These are phyloP conservation scores for Sodiomyces alkalinus DNA, from an alignment of 2,329 filamentous ascomycete genomes.

Conservation along the genomic window DNA sequence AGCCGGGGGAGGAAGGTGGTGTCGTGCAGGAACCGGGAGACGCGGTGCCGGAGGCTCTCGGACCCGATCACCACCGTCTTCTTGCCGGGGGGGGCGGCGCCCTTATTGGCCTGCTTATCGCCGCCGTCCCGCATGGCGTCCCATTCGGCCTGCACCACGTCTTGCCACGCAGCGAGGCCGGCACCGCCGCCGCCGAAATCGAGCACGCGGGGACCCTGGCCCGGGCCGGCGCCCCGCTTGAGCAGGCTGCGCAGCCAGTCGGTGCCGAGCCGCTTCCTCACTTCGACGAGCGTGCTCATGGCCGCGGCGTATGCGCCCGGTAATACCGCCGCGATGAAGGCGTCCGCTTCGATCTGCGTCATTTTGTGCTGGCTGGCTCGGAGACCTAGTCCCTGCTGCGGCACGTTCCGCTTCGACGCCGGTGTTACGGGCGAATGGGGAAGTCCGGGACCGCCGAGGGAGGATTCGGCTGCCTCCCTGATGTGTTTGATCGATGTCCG, in stretches of 20 bases:
- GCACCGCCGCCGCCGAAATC: slow-evolving; percentile 64
- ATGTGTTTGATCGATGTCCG: slow-evolving; percentile 62
- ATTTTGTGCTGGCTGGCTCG: slow-evolving; percentile 50
- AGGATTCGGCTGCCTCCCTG: slow-evolving; percentile 50
- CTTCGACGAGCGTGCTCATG: slow-evolving; percentile 54
- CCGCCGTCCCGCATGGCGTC: slow-evolving; percentile 45
- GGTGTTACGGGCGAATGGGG: slow-evolving; percentile 66
- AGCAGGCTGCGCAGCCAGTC: slow-evolving; percentile 55
- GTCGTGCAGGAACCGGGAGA: slow-evolving; percentile 65
- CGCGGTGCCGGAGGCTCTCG: slow-evolving; percentile 56
- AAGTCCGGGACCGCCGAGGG: slow-evolving; percentile 63
- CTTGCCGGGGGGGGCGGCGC: slow-evolving; percentile 44
- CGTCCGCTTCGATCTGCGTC: slow-evolving; percentile 61
- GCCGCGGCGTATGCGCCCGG: slow-evolving; percentile 57
- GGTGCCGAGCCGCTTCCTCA: slow-evolving; percentile 55
- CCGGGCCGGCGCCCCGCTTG: slow-evolving; percentile 30
- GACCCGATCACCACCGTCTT: slow-evolving; percentile 71
- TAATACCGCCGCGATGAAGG: slow-evolving; percentile 52
- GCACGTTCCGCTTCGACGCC: slow-evolving; percentile 33
- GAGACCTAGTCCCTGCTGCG: slow-evolving; percentile 50
- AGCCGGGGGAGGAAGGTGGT: slow-evolving; percentile 85
- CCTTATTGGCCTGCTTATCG: slow-evolving; percentile 20
- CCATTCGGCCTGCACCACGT: slow-evolving; percentile 72
- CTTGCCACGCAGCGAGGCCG: slow-evolving; percentile 59
- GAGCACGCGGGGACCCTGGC: slow-evolving; percentile 46